Percentiles rank a stretch among this genome's conserved stretches.
Evolutionary conservation across 306 rosid species (phyloP).

Genomic region (Glycyrrhiza uralensis): DNA sequence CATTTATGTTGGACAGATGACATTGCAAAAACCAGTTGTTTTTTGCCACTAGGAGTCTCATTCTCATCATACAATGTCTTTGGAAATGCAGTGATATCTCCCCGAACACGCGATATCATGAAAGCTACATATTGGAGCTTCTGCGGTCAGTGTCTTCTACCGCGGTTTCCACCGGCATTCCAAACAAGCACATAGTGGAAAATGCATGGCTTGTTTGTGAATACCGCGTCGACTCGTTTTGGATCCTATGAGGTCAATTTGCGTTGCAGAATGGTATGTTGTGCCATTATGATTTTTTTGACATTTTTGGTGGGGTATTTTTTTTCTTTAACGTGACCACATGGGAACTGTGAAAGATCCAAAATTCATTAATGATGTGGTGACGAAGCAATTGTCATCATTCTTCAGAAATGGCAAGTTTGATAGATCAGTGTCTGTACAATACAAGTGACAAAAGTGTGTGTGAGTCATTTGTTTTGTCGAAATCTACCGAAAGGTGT

Average conservation of each 20-base stretch:
- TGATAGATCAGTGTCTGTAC: neutral
- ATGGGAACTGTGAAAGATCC: conserved; percentile 11
- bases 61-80: conserved; percentile 6
- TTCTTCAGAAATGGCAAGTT: neutral
- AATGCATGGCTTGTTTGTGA: too few relatives aligned
- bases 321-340: neutral
- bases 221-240: too few relatives aligned
- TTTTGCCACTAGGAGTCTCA: neutral
- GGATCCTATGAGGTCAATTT: too few relatives aligned
- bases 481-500: conserved; percentile 19
- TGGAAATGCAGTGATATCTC: too few relatives aligned
- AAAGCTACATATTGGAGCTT: too few relatives aligned
- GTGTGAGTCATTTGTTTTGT: conserved; percentile 3
- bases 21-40: neutral
- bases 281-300: neutral
- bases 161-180: too few relatives aligned
- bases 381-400: neutral
- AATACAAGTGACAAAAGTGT: conserved; percentile 15
- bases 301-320: neutral
- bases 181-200: too few relatives aligned
- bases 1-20: conserved; percentile 24
- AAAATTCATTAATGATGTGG: conserved; percentile 13
- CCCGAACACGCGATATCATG: too few relatives aligned
- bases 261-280: neutral
- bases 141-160: too few relatives aligned